These are phyloP conservation scores for Obelidium mucronatum DNA, from an alignment of 192 early-diverging fungal genomes.

Conservation along the genomic window DNA sequence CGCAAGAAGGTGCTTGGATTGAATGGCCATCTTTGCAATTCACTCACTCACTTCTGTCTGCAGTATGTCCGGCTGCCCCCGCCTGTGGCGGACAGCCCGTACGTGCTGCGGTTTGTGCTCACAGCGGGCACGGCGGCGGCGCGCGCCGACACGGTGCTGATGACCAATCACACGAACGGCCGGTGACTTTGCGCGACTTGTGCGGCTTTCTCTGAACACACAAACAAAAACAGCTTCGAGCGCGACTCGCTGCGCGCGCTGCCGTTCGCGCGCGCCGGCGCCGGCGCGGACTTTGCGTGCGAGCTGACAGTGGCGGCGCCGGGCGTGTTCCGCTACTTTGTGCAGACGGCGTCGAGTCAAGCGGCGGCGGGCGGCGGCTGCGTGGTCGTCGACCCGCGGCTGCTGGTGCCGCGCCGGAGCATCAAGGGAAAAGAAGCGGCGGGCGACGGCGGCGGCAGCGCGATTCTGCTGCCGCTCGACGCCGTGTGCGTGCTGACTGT, in stretches of 20 bases:
- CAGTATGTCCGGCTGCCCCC: conserved; percentile 83
- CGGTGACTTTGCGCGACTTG: no score
- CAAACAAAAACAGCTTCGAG: conserved; percentile 50
- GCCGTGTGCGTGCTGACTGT: conserved; percentile 90
- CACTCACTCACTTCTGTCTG: not conserved
- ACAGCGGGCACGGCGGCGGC: conserved; percentile 77
- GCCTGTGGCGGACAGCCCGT: conserved; percentile 58
- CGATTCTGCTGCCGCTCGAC: conserved; percentile 77
- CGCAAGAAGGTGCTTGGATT: conserved; percentile 54
- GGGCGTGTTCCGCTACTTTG: conserved; percentile 90
- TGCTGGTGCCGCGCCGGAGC: conserved; percentile 56
- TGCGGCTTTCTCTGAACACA: no score
- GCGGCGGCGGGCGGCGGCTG: conserved; percentile 51
- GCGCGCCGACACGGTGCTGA: conserved; percentile 73
- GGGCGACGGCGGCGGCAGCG: conserved; percentile 6
- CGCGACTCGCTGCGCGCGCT: conserved; percentile 42
- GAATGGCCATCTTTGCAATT: not conserved
- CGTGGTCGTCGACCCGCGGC: conserved; percentile 90
- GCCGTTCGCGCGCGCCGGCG: conserved; percentile 39
- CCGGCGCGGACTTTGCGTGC: conserved; percentile 65
- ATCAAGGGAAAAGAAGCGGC: conserved; percentile 20
- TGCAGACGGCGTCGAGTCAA: conserved; percentile 51
- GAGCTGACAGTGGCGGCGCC: conserved; percentile 69
- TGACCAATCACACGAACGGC: conserved; percentile 87
- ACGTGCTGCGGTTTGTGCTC: conserved; percentile 80